phyloP scores from a whole-genome alignment of 345 rosid genomes.

The Salix viminalis region DNA sequence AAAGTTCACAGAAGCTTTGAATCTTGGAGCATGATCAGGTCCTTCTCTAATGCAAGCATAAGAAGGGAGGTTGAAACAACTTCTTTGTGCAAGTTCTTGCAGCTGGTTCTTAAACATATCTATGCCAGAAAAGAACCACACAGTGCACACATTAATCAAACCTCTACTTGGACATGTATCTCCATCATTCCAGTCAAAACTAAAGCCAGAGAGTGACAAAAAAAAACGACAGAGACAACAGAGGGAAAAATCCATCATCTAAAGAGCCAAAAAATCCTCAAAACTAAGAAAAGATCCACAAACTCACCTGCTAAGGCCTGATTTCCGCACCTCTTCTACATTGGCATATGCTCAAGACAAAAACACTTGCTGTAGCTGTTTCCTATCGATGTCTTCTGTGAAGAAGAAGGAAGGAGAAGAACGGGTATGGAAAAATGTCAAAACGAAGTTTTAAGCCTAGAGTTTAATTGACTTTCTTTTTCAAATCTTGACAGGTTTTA shows the following conservation, averaged over 20 bases:
- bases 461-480: neutral
- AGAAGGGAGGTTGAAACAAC: conserved; percentile 73
- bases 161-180: neutral
- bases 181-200: neutral
- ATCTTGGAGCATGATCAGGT: conserved; percentile 80
- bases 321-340: conserved; percentile 26
- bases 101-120: conserved; percentile 71
- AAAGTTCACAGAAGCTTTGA: conserved; percentile 72
- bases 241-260: neutral
- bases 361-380: neutral
- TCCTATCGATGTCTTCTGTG: neutral
- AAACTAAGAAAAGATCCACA: conserved; percentile 11
- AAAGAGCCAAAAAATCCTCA: neutral
- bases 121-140: neutral
- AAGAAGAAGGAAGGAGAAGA: conserved; percentile 5
- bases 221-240: neutral
- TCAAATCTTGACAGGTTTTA: neutral
- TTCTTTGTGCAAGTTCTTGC: conserved; percentile 75
- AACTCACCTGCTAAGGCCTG: conserved; percentile 33
- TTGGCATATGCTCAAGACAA: conserved; percentile 22
- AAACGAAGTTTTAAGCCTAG: conserved; percentile 2
- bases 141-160: neutral
- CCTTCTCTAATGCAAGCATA: conserved; percentile 69
- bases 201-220: neutral
- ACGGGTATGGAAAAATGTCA: neutral